Base-by-base conservation (phyloP, 495 filamentous ascomycete species). In the Penicillium soppii region DNA sequence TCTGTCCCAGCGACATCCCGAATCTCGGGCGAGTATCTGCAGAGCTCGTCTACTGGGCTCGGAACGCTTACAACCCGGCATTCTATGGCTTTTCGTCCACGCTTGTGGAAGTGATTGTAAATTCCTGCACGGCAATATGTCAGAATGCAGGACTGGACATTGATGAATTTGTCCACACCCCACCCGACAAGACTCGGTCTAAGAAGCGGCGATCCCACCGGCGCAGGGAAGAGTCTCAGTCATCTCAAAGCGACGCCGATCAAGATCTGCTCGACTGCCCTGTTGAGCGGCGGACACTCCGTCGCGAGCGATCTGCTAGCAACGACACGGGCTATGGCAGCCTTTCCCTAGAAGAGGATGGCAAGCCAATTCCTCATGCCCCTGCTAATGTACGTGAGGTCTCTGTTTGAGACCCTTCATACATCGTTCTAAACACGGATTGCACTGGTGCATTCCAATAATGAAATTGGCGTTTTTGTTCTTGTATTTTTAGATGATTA, bases 41-140 rank as follows among this genome's bases (percentile, higher is more conserved):
- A 1, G 68, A 77, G 26, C 62, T 77, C 7, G 69, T 74, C 39
- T 75, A 77, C 52, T 77, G 74, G 74, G 70, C 74, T 10, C 68
- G 69, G 7, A 70, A 75, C 49, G 74, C 74, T 6, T 77, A 75
- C 54, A 77, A 74, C 43, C 74, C 74, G 2, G 61, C 72, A 4
- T 77, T 75, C 40, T 77, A 75, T 36, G 72, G 74, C 0, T 70
- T 77, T 36, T 74, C 74, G 0, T 53, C 65, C 1, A 55, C 54
- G 5, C 65, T 74, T 6, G 66, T 74, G 4, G 63, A 72, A 5
- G 54, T 71, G 0, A 66, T 77, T 19, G 72, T 75, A 22, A 65
- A 67, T 4, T 71, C 73, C 35, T 77, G 74, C 62, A 68, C 66
- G 7, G 54, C 52, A 1, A 46, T 74, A 0, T 77, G 74, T 52